Percentiles rank a stretch among this genome's conserved stretches.
Conservation (phyloP, 2,329 filamentous ascomycete species). For the Hypomyces rosellus region DNA sequence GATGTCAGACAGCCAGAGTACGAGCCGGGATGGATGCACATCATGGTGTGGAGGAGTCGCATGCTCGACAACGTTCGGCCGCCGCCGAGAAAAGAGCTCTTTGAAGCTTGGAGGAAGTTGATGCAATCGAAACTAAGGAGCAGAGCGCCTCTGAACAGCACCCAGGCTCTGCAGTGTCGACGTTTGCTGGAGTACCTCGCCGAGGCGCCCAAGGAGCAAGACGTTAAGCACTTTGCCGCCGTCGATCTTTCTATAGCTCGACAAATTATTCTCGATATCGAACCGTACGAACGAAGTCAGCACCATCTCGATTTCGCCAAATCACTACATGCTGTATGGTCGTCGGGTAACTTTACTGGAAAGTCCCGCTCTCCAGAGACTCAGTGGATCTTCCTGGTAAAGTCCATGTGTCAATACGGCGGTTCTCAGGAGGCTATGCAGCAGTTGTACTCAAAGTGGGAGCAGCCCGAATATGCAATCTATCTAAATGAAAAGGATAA, state of each 20-base stretch:
- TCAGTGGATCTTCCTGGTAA: constrained; percentile 27
- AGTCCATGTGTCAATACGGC: constrained; percentile 47
- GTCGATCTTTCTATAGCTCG: constrained; percentile 41
- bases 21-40: constrained; percentile 64
- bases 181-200: constrained; percentile 57
- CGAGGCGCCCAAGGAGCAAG: constrained; percentile 19
- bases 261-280: constrained; percentile 33
- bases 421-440: constrained; percentile 47
- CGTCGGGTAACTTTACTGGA: constrained; percentile 16
- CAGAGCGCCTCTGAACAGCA: constrained; percentile 50
- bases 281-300: constrained; percentile 36
- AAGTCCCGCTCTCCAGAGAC: constrained; percentile 14
- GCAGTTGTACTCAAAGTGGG: constrained; percentile 31
- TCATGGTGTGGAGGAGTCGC: constrained; percentile 62
- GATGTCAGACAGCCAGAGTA: constrained; percentile 55
- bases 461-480: constrained; percentile 15
- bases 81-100: constrained; percentile 56
- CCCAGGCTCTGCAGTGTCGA: constrained; percentile 54
- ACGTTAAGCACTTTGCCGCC: constrained; percentile 27
- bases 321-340: constrained; percentile 32
- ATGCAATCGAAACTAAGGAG: constrained; percentile 50
- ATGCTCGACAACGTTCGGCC: constrained; percentile 57
- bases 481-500: constrained; percentile 16
- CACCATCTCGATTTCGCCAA: constrained; percentile 44
- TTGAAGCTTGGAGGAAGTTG: constrained; percentile 58